Conservation (phyloP, 805 yeast species). For the Cyberlindnera samutprakarnensis region DNA sequence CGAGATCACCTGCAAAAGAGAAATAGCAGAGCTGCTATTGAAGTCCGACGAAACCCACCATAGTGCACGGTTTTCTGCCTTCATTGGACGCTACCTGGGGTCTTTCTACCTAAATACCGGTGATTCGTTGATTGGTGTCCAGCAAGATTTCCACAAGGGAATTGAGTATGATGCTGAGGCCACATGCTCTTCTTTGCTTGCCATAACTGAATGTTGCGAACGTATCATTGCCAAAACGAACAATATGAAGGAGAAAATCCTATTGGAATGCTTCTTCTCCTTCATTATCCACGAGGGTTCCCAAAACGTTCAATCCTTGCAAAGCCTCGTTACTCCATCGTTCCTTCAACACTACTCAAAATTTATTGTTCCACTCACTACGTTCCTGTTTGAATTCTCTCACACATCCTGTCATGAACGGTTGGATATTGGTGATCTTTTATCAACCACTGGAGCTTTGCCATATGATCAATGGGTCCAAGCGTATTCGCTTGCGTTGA, state of each 20-base stretch:
- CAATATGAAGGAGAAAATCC: conserved; percentile 15
- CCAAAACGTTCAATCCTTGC: conserved; percentile 6
- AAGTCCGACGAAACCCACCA: not conserved
- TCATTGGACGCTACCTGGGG: conserved; percentile 18
- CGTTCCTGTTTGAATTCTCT: conserved; percentile 10
- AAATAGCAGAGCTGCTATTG: conserved; percentile 11
- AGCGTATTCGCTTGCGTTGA: conserved; percentile 5
- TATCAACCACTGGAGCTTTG: not conserved
- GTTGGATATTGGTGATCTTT: not conserved
- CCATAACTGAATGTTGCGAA: conserved; percentile 23
- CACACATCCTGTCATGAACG: conserved; percentile 1
- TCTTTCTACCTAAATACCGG: conserved; percentile 15
- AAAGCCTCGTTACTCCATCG: conserved; percentile 7
- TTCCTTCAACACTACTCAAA: conserved; percentile 5
- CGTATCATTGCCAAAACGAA: conserved; percentile 8
- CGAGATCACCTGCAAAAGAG: conserved; percentile 6
- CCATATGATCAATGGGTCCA: conserved; percentile 11
- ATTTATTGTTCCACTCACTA: conserved; percentile 9
- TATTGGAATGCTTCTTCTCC: conserved; percentile 36
- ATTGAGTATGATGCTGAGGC: conserved; percentile 13
- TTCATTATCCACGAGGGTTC: conserved; percentile 26
- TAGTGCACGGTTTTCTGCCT: conserved; percentile 4
- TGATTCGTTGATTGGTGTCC: conserved; percentile 4
- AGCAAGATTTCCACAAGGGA: conserved; percentile 5
- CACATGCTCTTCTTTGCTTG: conserved; percentile 21